Percentiles rank a stretch among this genome's conserved stretches.
Evolutionary conservation across 2,329 filamentous ascomycete genomes (phyloP).

Genomic region (Beauveria asiatica): DNA sequence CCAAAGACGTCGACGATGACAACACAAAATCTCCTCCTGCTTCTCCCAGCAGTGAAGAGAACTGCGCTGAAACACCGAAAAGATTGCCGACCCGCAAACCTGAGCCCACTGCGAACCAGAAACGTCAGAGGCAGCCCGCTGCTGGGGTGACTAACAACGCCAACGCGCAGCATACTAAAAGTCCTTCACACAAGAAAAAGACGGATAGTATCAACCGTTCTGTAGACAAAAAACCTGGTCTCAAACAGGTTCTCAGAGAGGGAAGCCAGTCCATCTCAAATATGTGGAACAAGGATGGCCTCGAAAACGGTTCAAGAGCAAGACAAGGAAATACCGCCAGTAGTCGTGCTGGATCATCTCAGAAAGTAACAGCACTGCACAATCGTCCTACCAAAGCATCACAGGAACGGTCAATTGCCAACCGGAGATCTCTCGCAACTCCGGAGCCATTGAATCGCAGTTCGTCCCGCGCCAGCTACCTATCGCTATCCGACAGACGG

Average conservation of each 20-base stretch:
- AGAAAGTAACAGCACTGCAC: conserved; percentile 13
- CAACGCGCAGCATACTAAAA: conserved; percentile 17
- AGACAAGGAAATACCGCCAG: conserved; percentile 19
- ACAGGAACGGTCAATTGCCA: conserved; percentile 1
- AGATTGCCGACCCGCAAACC: neutral
- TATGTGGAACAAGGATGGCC: conserved; percentile 40
- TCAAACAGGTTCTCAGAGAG: conserved; percentile 45
- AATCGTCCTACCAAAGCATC: conserved; percentile 7
- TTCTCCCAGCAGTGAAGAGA: neutral
- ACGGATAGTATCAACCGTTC: neutral
- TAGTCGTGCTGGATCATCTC: conserved; percentile 6
- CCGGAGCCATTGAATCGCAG: conserved; percentile 26
- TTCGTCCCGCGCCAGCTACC: conserved; percentile 39
- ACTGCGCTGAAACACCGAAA: neutral
- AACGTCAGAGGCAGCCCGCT: conserved; percentile 25
- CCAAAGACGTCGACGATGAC: neutral
- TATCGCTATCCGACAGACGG: conserved; percentile 42
- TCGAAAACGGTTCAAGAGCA: conserved; percentile 18
- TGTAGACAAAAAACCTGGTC: conserved; percentile 35
- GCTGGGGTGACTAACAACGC: conserved; percentile 18
- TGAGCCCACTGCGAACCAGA: conserved; percentile 34
- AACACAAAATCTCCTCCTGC: neutral
- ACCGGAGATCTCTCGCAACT: conserved; percentile 12
- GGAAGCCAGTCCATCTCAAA: conserved; percentile 38
- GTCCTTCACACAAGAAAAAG: conserved; percentile 12